phyloP scores from a whole-genome alignment of 139 green algal species.

The Picochlorum sp. region DNA sequence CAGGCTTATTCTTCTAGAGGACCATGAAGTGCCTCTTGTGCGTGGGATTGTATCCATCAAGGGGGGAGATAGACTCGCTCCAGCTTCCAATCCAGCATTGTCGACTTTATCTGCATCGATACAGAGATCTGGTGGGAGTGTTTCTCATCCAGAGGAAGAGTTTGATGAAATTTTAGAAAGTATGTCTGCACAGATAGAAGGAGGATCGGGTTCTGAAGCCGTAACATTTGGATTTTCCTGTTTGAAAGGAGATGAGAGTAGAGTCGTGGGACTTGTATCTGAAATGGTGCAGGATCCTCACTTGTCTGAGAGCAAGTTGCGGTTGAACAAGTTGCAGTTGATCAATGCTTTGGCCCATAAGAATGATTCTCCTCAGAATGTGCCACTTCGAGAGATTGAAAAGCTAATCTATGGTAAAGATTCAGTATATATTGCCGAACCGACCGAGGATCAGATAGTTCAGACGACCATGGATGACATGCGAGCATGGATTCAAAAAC shows the following conservation, averaged over 20 bases:
- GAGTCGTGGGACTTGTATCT: slow-evolving; percentile 46
- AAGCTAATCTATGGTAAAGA: slow-evolving; percentile 61
- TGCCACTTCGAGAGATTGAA: slow-evolving; percentile 38
- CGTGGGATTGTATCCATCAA: slow-evolving; percentile 51
- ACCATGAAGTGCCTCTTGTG: slow-evolving; percentile 62
- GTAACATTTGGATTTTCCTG: slow-evolving; percentile 52
- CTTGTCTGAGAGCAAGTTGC: slow-evolving; percentile 44
- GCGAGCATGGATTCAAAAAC: slow-evolving; percentile 12
- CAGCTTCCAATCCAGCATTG: slow-evolving; percentile 42
- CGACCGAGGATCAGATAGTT: slow-evolving; percentile 19
- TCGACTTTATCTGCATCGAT: slow-evolving; percentile 36
- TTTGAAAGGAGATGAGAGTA: slow-evolving; percentile 37
- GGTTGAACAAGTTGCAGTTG: slow-evolving; percentile 43
- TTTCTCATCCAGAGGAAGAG: slow-evolving; percentile 21
- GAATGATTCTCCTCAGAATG: slow-evolving; percentile 40
- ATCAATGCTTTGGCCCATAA: slow-evolving; percentile 54
- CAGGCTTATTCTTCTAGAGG: slow-evolving; percentile 56
- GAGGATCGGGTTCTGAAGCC: slow-evolving; percentile 33
- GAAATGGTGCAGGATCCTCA: slow-evolving; percentile 49
- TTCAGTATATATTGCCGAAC: slow-evolving; percentile 53
- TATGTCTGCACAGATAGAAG: slow-evolving; percentile 50
- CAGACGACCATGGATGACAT: slow-evolving; percentile 24
- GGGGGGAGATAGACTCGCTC: slow-evolving; percentile 48
- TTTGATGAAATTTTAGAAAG: slow-evolving; percentile 56
- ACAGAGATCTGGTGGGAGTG: slow-evolving; percentile 52